Evolutionary conservation across 2,329 filamentous ascomycete species (phyloP).

Genomic region (Coniella vitis): DNA sequence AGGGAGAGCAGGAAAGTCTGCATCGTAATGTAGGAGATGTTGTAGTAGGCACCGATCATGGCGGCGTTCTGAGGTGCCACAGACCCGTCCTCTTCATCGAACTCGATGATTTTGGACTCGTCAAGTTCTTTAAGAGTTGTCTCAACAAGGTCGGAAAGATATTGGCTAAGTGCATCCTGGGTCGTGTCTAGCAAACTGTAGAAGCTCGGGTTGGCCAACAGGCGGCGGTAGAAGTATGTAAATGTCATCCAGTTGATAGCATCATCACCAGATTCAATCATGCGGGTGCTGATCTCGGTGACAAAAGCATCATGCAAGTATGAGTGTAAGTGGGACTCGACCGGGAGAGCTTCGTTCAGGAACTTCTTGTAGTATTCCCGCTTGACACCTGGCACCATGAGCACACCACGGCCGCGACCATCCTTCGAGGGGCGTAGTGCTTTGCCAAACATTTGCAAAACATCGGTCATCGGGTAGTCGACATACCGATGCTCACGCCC

Average conservation of each 20-base stretch:
- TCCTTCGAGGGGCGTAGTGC: constrained; percentile 74
- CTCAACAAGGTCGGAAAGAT: constrained; percentile 91
- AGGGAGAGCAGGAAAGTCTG: constrained; percentile 94
- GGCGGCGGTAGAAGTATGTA: constrained; percentile 93
- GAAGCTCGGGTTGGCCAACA: constrained; percentile 93
- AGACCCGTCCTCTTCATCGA: constrained; percentile 88
- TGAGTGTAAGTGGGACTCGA: constrained; percentile 87
- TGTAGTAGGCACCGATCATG: constrained; percentile 98
- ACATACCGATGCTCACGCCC: constrained; percentile 95
- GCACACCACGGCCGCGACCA: constrained; percentile 77
- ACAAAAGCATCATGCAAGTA: constrained; percentile 96
- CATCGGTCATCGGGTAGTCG: constrained; percentile 89
- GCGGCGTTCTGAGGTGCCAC: constrained; percentile 88
- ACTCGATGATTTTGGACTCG: constrained; percentile 91
- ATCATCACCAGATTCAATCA: constrained; percentile 90
- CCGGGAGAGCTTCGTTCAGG: constrained; percentile 87
- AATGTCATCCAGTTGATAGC: constrained; percentile 98
- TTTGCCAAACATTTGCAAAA: constrained; percentile 97
- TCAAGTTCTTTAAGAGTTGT: constrained; percentile 82
- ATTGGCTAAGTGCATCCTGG: constrained; percentile 87
- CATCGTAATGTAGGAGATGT: constrained; percentile 99
- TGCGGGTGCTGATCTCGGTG: constrained; percentile 92
- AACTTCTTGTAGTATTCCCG: constrained; percentile 99
- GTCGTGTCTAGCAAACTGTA: constrained; percentile 85
- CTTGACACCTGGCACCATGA: constrained; percentile 93